Evolutionary conservation across 768 basidiomycete genomes (phyloP).

Genomic region (Amanita phalloides): DNA sequence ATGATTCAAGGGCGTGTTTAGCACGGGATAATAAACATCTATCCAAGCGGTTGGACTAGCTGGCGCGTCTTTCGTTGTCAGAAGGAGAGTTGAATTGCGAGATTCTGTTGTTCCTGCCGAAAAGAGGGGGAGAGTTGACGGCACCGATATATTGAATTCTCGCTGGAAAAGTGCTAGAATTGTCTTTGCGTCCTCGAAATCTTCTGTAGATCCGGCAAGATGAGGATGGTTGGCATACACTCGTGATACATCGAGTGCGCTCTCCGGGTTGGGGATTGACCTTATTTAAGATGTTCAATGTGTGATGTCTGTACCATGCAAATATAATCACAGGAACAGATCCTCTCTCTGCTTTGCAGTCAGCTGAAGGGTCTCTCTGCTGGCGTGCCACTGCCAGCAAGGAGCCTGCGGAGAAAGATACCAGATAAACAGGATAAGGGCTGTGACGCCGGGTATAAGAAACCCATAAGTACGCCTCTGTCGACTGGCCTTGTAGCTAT

Average conservation of each 20-base stretch:
- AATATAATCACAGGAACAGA: constrained; percentile 14
- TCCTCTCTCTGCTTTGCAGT: constrained; percentile 14
- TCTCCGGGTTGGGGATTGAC: constrained; percentile 41
- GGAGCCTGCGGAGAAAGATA: background rate
- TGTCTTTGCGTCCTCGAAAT: constrained; percentile 51
- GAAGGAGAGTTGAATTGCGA: constrained; percentile 51
- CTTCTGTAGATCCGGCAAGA: constrained; percentile 54
- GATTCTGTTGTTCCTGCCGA: constrained; percentile 60
- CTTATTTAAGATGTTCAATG: constrained; percentile 17
- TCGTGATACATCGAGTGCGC: constrained; percentile 47
- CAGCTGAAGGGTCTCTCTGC: background rate
- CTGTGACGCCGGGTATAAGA: background rate
- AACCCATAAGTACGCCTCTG: background rate
- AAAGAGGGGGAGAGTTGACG: constrained; percentile 45
- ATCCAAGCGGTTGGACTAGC: constrained; percentile 63
- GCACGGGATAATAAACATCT: constrained; percentile 78
- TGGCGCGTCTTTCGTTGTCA: constrained; percentile 32
- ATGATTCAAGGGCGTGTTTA: constrained; percentile 70
- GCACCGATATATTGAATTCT: constrained; percentile 41
- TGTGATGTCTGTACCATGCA: background rate
- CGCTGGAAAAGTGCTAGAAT: constrained; percentile 60
- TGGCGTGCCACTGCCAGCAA: background rate
- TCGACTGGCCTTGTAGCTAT: background rate
- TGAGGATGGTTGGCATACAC: constrained; percentile 61
- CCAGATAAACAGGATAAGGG: background rate